Evolutionary conservation across 352 stramenopile genomes (phyloP).

Genomic region (Lagenidium sp.): DNA sequence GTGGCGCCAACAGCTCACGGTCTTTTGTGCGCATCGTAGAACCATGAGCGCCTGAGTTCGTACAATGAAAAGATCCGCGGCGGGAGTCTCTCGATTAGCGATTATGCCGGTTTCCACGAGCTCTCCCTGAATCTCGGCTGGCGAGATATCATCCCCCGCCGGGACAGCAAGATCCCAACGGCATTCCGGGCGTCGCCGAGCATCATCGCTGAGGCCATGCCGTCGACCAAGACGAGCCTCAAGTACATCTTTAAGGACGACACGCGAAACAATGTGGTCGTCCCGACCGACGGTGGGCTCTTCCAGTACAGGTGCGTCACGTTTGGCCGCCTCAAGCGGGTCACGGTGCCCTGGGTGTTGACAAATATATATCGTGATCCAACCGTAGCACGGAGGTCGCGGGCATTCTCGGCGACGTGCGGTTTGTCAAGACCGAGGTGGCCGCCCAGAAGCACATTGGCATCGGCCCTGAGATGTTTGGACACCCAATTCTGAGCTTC

Average conservation of each 20-base stretch:
- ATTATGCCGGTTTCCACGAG: slow-evolving; percentile 81
- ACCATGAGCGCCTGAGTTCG: slow-evolving; percentile 80
- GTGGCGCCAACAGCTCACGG: not conserved
- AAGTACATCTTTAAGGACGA: slow-evolving; percentile 92
- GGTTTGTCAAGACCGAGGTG: slow-evolving; percentile 85
- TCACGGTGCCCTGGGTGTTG: too few relatives aligned
- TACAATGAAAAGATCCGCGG: slow-evolving; percentile 86
- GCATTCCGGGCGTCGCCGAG: slow-evolving; percentile 85
- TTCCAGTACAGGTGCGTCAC: slow-evolving; percentile 73
- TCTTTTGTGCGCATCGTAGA: slow-evolving; percentile 18
- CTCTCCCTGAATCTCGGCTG: slow-evolving; percentile 80
- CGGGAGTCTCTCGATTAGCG: slow-evolving; percentile 76
- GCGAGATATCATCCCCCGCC: slow-evolving; percentile 81
- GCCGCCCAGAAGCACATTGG: slow-evolving; percentile 77
- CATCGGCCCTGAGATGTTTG: slow-evolving; percentile 53
- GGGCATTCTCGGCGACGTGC: slow-evolving; percentile 79
- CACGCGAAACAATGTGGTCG: slow-evolving; percentile 77
- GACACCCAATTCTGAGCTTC: slow-evolving; percentile 71
- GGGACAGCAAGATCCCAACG: slow-evolving; percentile 77
- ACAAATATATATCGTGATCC: not conserved
- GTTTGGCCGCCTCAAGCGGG: not conserved
- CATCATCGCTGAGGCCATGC: slow-evolving; percentile 85
- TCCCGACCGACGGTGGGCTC: slow-evolving; percentile 81
- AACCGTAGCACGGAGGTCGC: slow-evolving; percentile 68
- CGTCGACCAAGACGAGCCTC: slow-evolving; percentile 88